A percentile compares a stretch with the other conserved stretches of the same genome.
Evolutionary conservation across 2,329 filamentous ascomycete genomes (phyloP).

Genomic region (Niveomyces coronatus): DNA sequence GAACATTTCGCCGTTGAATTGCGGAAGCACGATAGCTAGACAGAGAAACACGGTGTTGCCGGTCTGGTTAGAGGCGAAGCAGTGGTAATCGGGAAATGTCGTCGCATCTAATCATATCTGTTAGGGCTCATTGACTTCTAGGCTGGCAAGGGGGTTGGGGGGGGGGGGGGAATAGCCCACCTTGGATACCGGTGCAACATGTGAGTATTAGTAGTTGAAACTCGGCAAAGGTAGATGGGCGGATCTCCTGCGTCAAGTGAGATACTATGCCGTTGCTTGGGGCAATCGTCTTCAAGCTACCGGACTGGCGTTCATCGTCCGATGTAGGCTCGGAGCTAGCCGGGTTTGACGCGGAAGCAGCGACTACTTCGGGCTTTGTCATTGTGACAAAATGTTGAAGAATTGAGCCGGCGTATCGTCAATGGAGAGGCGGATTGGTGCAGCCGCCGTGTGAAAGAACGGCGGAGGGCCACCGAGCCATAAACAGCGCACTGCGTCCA

Average conservation of each 20-base stretch:
- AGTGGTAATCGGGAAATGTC: slow-evolving; percentile 50
- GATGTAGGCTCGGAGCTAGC: slow-evolving; percentile 1
- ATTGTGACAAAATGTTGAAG: not conserved
- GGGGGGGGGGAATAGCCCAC: slow-evolving; percentile 17
- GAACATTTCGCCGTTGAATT: slow-evolving; percentile 38
- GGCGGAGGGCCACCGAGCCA: too few relatives aligned
- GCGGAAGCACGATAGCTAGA: slow-evolving; percentile 38
- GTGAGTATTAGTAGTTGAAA: slow-evolving; percentile 36
- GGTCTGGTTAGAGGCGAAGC: slow-evolving; percentile 55
- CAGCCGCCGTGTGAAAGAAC: too few relatives aligned
- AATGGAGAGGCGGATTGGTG: not conserved
- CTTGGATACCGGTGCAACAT: slow-evolving; percentile 42
- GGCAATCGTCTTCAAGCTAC: not conserved
- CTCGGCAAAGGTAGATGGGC: slow-evolving; percentile 31
- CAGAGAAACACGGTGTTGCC: slow-evolving; percentile 53
- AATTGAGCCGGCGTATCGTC: not conserved
- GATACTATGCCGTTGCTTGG: not conserved
- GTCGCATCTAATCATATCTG: slow-evolving; percentile 35
- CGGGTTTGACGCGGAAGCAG: not conserved
- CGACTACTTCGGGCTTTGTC: not conserved
- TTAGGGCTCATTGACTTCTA: too few relatives aligned
- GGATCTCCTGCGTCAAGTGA: slow-evolving; percentile 22
- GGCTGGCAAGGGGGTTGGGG: too few relatives aligned
- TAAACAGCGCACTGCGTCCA: too few relatives aligned
- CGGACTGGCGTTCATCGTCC: slow-evolving; percentile 3